phyloP scores from a whole-genome alignment of 2,329 filamentous ascomycete genomes.

The Ceratocystis cubensis region DNA sequence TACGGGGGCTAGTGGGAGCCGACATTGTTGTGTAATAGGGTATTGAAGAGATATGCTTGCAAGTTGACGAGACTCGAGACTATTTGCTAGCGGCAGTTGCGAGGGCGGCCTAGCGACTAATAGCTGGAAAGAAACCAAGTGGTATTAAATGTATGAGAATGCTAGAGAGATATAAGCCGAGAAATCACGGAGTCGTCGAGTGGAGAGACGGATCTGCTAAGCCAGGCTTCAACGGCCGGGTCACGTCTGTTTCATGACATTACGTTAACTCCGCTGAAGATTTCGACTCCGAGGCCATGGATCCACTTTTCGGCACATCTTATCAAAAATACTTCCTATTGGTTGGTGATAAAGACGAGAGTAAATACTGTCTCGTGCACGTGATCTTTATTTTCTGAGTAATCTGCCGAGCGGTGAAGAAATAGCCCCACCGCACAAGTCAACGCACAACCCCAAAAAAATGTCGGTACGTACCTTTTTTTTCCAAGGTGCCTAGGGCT shows the following conservation, averaged over 20 bases:
- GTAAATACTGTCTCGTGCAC: constrained; percentile 2
- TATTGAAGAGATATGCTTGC: neutral
- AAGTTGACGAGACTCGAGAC: neutral
- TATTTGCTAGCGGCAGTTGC: too few species aligned
- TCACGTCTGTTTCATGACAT: constrained; percentile 15
- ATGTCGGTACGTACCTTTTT: constrained; percentile 22
- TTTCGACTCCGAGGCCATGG: constrained; percentile 11
- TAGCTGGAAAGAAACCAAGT: neutral
- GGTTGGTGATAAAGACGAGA: constrained; percentile 14
- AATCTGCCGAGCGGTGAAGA: constrained; percentile 19
- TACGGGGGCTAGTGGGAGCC: constrained; percentile 44
- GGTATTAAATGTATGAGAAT: neutral
- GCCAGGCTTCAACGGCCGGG: constrained; percentile 1
- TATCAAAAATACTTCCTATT: constrained; percentile 16
- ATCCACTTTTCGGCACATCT: constrained; percentile 3
- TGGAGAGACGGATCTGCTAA: constrained; percentile 10
- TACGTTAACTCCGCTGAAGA: constrained; percentile 13
- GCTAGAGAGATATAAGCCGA: neutral
- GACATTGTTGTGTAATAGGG: constrained; percentile 28
- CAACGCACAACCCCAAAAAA: constrained; percentile 17
- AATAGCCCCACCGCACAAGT: constrained; percentile 18
- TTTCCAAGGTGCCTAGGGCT: constrained; percentile 22
- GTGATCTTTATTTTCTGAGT: constrained; percentile 13
- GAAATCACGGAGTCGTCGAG: neutral
- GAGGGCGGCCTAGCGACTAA: neutral